phyloP scores from a whole-genome alignment of 2,329 filamentous ascomycete genomes.

The Xylaria sp. region DNA sequence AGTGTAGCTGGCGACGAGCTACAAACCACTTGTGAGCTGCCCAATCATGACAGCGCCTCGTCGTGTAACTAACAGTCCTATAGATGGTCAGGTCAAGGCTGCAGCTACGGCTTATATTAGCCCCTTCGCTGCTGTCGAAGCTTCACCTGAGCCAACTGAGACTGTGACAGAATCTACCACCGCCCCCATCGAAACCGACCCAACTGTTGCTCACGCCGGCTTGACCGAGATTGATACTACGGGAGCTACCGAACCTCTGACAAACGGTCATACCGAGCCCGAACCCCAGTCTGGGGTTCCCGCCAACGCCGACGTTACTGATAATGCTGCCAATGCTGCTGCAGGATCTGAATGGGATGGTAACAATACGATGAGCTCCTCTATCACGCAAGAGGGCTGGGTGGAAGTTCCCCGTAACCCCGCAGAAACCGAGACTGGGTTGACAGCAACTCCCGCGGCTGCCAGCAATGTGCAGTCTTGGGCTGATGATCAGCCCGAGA shows the following conservation, averaged over 20 bases:
- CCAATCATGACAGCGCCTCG: not conserved
- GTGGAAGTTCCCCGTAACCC: slow-evolving; percentile 79
- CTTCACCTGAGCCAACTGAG: slow-evolving; percentile 46
- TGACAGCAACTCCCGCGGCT: slow-evolving; percentile 68
- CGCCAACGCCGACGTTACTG: slow-evolving; percentile 62
- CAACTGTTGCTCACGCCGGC: slow-evolving; percentile 72
- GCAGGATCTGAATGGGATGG: slow-evolving; percentile 74
- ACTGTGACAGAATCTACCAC: slow-evolving; percentile 48
- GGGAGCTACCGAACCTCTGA: slow-evolving; percentile 52
- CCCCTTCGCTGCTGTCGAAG: slow-evolving; percentile 48
- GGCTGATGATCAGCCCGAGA: slow-evolving; percentile 81
- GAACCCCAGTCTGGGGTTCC: slow-evolving; percentile 52
- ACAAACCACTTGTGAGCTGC: slow-evolving; percentile 74
- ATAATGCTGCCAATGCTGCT: slow-evolving; percentile 67
- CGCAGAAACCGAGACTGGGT: slow-evolving; percentile 76
- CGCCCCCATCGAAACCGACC: slow-evolving; percentile 63
- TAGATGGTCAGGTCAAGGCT: slow-evolving; percentile 69
- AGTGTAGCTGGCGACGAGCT: slow-evolving; percentile 73
- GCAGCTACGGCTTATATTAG: slow-evolving; percentile 62
- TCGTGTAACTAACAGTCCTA: slow-evolving; percentile 39
- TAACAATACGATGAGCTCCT: slow-evolving; percentile 56
- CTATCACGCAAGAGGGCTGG: slow-evolving; percentile 71
- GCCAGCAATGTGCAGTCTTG: slow-evolving; percentile 72
- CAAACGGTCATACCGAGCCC: slow-evolving; percentile 58
- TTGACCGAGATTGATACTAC: slow-evolving; percentile 72